phyloP scores from a whole-genome alignment of 805 yeast species.

The Blastobotrys mokoenaii region DNA sequence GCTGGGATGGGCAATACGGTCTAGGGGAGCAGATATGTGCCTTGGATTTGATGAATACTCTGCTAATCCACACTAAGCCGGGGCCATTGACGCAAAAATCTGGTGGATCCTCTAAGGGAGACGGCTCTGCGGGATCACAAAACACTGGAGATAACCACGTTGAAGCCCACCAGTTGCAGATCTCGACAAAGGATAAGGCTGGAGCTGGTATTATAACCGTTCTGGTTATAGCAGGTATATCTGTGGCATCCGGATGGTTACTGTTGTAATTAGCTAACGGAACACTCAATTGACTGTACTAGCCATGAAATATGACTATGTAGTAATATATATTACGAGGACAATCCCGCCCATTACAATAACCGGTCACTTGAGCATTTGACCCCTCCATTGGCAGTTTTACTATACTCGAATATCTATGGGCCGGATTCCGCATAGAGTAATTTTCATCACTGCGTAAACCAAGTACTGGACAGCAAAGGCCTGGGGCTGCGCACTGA shows the following conservation, averaged over 20 bases:
- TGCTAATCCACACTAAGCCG: slow-evolving; percentile 27
- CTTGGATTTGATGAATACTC: slow-evolving; percentile 47
- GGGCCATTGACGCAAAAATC: slow-evolving; percentile 49
- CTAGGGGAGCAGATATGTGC: slow-evolving; percentile 90
- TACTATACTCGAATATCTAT: no score
- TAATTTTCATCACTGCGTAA: no score
- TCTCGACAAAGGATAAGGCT: slow-evolving; percentile 5
- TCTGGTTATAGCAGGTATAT: slow-evolving; percentile 3
- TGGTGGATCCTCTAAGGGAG: slow-evolving; percentile 68
- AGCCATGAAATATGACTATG: no score
- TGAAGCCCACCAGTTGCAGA: not conserved
- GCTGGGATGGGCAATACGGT: slow-evolving; percentile 71
- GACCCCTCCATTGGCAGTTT: no score
- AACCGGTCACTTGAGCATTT: no score
- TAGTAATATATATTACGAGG: no score
- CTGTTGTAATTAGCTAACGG: slow-evolving; percentile 5
- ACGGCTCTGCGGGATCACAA: slow-evolving; percentile 59
- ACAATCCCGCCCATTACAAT: no score
- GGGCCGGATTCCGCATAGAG: no score
- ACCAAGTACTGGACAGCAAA: no score
- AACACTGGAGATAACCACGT: not conserved
- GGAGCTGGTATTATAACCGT: slow-evolving; percentile 22
- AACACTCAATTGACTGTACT: no score
- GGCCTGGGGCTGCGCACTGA: no score
- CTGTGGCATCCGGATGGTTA: slow-evolving; percentile 16